A percentile compares a stretch with the other conserved stretches of the same genome.
These are phyloP conservation scores for Kodamaea lidongshanica DNA, from an alignment of 805 yeast species.

Conservation along the genomic window DNA sequence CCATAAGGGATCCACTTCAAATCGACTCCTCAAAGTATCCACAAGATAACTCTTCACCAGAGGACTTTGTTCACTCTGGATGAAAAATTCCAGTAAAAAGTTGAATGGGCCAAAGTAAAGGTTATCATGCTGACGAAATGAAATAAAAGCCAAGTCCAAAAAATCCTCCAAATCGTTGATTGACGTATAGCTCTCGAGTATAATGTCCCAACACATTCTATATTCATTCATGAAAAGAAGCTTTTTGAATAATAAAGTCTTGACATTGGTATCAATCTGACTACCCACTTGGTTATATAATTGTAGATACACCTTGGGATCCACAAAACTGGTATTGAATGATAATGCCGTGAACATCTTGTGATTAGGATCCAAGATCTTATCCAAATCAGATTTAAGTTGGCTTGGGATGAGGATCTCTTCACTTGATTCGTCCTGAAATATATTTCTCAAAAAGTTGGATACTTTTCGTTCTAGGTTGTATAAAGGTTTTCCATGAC, in stretches of 20 bases:
- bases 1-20: too few relatives aligned
- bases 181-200: slow-evolving; percentile 20
- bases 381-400: slow-evolving; percentile 15
- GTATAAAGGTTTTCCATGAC: too few relatives aligned
- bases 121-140: slow-evolving; percentile 15
- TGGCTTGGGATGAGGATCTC: slow-evolving; percentile 10
- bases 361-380: slow-evolving; percentile 24
- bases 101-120: slow-evolving; percentile 22
- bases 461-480: too few relatives aligned
- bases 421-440: slow-evolving; percentile 10
- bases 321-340: slow-evolving; percentile 27
- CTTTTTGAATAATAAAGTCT: slow-evolving; percentile 20
- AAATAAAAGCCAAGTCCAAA: slow-evolving; percentile 21
- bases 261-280: slow-evolving; percentile 15
- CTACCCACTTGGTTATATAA: slow-evolving; percentile 13
- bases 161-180: slow-evolving; percentile 34
- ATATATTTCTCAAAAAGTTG: slow-evolving; percentile 7
- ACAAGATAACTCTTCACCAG: slow-evolving; percentile 11
- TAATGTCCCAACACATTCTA: slow-evolving; percentile 25
- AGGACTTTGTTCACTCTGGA: slow-evolving; percentile 4
- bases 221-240: slow-evolving; percentile 29
- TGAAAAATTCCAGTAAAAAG: slow-evolving; percentile 16
- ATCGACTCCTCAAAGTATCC: slow-evolving; percentile 11
- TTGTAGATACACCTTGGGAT: slow-evolving; percentile 22
- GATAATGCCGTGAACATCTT: slow-evolving; percentile 24